A percentile compares a stretch with the other conserved stretches of the same genome.
Conservation (phyloP, 2,329 filamentous ascomycete species). For the Penicillium italicum region DNA sequence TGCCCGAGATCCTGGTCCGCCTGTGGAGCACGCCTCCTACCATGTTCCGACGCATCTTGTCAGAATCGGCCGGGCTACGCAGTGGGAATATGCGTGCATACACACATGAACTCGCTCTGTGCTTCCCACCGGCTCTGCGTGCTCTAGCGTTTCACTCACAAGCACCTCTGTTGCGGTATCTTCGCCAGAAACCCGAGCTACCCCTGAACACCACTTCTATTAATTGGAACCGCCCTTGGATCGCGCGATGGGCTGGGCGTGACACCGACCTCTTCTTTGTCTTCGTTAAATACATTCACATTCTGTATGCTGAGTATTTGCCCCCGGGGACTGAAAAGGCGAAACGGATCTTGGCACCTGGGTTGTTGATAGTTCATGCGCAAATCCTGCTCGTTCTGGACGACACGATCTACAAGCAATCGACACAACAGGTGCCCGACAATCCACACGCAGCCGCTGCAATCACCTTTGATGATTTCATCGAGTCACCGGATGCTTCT, state of each 20-base stretch:
- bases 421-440: slow-evolving; percentile 44
- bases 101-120: slow-evolving; percentile 62
- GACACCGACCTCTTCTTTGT: slow-evolving; percentile 90
- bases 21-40: slow-evolving; percentile 72
- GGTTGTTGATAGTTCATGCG: slow-evolving; percentile 74
- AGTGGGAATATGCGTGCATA: slow-evolving; percentile 46
- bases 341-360: slow-evolving; percentile 67
- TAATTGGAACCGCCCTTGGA: slow-evolving; percentile 82
- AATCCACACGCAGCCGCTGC: slow-evolving; percentile 48
- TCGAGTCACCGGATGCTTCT: slow-evolving; percentile 64
- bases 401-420: slow-evolving; percentile 75
- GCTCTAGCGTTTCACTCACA: slow-evolving; percentile 62
- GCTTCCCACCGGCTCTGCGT: slow-evolving; percentile 67
- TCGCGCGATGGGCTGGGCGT: slow-evolving; percentile 77
- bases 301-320: slow-evolving; percentile 71
- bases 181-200: slow-evolving; percentile 63
- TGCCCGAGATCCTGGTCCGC: slow-evolving; percentile 77
- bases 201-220: slow-evolving; percentile 68
- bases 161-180: slow-evolving; percentile 53
- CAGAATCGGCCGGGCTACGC: slow-evolving; percentile 64
- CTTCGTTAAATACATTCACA: slow-evolving; percentile 83
- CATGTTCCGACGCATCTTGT: slow-evolving; percentile 66
- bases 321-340: slow-evolving; percentile 52
- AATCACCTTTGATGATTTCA: slow-evolving; percentile 64
- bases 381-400: slow-evolving; percentile 77